phyloP scores from a whole-genome alignment of 2,329 filamentous ascomycete genomes.

The Ascosphaera aggregata region DNA sequence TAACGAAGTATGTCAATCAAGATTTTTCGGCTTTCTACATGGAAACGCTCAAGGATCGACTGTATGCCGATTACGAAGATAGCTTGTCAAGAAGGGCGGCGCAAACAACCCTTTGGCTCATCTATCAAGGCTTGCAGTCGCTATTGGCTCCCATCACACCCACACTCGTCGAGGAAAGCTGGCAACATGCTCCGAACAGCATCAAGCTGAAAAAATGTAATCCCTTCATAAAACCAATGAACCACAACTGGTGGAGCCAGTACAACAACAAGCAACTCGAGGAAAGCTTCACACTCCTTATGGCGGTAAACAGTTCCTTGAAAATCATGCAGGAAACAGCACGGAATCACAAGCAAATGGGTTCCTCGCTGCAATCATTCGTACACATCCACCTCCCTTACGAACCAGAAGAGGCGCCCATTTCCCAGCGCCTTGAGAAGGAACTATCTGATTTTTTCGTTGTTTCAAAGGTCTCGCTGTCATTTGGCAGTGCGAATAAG shows the following conservation, averaged over 20 bases:
- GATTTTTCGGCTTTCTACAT: slow-evolving; percentile 89
- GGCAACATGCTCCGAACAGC: slow-evolving; percentile 48
- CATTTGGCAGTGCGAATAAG: slow-evolving; percentile 11
- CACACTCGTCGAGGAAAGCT: slow-evolving; percentile 67
- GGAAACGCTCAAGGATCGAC: slow-evolving; percentile 70
- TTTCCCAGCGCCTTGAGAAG: slow-evolving; percentile 11
- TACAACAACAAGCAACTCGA: slow-evolving; percentile 26
- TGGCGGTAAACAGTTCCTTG: slow-evolving; percentile 37
- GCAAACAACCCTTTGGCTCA: slow-evolving; percentile 32
- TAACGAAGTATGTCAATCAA: slow-evolving; percentile 61
- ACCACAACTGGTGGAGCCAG: slow-evolving; percentile 13
- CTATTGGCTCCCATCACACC: slow-evolving; percentile 69
- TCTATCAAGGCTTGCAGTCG: slow-evolving; percentile 49
- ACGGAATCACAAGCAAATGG: slow-evolving; percentile 45
- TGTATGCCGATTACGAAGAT: slow-evolving; percentile 59
- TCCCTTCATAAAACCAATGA: slow-evolving; percentile 19
- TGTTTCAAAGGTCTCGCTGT: slow-evolving; percentile 38
- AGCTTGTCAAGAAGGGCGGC: slow-evolving; percentile 35
- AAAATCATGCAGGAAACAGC: slow-evolving; percentile 55
- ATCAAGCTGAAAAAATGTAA: slow-evolving; percentile 25
- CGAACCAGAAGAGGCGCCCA: slow-evolving; percentile 4
- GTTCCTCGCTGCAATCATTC: slow-evolving; percentile 57
- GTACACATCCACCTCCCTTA: slow-evolving; percentile 24
- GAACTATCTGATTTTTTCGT: slow-evolving; percentile 45
- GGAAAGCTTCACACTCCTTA: slow-evolving; percentile 17